Conservation (phyloP, 2,329 filamentous ascomycete genomes). For the Pseudogymnoascus destructans region DNA sequence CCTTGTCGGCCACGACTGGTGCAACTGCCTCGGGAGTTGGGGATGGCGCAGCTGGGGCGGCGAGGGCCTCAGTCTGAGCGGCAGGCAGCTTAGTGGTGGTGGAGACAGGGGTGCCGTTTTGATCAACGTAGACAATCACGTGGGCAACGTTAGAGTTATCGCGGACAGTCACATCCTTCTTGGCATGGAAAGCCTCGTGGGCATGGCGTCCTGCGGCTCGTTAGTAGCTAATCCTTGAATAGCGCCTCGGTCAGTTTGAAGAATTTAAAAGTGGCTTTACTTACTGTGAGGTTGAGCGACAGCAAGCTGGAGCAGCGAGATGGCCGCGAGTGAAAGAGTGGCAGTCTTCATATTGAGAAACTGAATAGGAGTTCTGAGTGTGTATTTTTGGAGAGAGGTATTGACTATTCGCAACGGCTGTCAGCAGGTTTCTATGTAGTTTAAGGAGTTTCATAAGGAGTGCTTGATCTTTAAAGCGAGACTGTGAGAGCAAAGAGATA, state of each 20-base stretch:
- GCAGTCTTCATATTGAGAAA: constrained; percentile 33
- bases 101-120: constrained; percentile 38
- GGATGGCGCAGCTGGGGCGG: background rate
- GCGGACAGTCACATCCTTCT: constrained; percentile 26
- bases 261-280: constrained; percentile 7
- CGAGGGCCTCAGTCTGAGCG: constrained; percentile 9
- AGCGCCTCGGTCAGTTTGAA: background rate
- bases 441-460: background rate
- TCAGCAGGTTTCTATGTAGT: background rate
- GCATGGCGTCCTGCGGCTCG: constrained; percentile 16
- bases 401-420: background rate
- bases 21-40: background rate
- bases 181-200: constrained; percentile 19
- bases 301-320: constrained; percentile 30
- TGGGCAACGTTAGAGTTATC: constrained; percentile 27
- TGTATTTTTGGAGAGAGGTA: background rate
- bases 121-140: constrained; percentile 46
- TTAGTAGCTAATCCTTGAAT: constrained; percentile 4
- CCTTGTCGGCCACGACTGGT: background rate
- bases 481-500: background rate
- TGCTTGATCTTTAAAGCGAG: background rate
- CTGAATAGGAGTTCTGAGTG: background rate
- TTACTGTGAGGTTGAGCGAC: constrained; percentile 31
- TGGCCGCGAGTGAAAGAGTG: constrained; percentile 27
- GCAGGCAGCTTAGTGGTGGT: constrained; percentile 28